Base-by-base conservation (phyloP, 2,329 filamentous ascomycete genomes). In the Gremmenia infestans region DNA sequence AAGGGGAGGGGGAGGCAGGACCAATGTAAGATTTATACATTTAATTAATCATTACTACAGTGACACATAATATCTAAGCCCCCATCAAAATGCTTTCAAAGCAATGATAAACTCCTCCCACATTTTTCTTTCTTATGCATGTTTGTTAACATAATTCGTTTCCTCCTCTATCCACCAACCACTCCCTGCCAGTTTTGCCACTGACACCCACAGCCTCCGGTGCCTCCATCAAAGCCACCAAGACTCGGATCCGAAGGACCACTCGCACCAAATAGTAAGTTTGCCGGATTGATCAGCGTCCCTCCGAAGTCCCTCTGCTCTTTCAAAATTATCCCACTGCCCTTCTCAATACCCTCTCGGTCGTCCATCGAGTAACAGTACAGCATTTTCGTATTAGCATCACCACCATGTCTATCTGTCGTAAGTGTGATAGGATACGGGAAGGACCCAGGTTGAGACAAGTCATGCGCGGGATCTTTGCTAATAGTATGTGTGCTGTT, bases 151-250 rank as follows among this genome's bases (percentile, higher is more conserved):
- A 28, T 55, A 47, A 37, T 7, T 43, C 11, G 22, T 15, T 39
- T 42, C n/a, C 23, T 47, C 15, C 28, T 42, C 32, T 43, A 55
- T 22, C 46, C 25, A 50, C 52, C 36, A 19, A 46, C 36, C 6
- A 65, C 50, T 28, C 55, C 58, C 47, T 58, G 48, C 53, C 69
- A 71, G 52, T 87, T 87, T 54, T 76, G 73, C 80, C 82, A 87
- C 62, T 78, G 73, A 67, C 83, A 87, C 68, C 72, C 76, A 65
- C 83, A 87, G 1, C 84, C 84, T 15, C 83, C 82, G 0, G 75
- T 78, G 39, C 83, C 84, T 22, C 84, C 84, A 67, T 87, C 83
- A 60, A 81, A 79, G 1, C 83, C 84, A 2, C 84, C 84, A 55
- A 81, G 72, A 25, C 72, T 76, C 11, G 70, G 63, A 58, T 83